Base-by-base conservation (phyloP, 2,329 filamentous ascomycete species). In the Colletotrichum sp. region DNA sequence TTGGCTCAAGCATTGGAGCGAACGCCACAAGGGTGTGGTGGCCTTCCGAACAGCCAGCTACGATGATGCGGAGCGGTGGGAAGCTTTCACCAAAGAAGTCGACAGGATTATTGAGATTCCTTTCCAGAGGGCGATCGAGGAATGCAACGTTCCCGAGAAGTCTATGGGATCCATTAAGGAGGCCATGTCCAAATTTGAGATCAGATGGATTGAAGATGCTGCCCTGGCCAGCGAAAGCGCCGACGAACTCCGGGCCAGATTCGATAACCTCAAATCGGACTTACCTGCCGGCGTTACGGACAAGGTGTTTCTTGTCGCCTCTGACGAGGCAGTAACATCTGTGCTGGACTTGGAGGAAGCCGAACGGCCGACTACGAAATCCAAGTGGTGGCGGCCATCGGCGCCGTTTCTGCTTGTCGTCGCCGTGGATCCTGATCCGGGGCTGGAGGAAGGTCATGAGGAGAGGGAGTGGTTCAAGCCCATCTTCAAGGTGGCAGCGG, bases 261-360 rank as follows among this genome's bases (percentile, higher is more conserved):
- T 52, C 10, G n/a, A 21, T 2, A 2, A 4, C 9, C 18, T 52
- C 44, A 21, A 21, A 1, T 2, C n/a, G n/a, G 3, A 7, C 2
- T 0, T 52, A 3, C 6, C 44, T 0, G 2, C 44, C 6, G 44
- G 44, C 1, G 2, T 21, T 6, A 7, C 44, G 3, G 44, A 52
- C 4, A 52, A 52, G 10, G 44, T 52, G 0, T 21, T 52, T 4
- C 6, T 52, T 1, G 44, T 7, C n/a, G 44, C 44, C 0, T 52
- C 44, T 5, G n/a, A 21, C 0, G n/a, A 21, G 10, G 44, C n/a
- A 21, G 6, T 21, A 0, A 0, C 4, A 52, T 52, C 44, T 3
- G 44, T 52, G 6, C 10, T 52, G 6, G 44, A 52, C 3, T 7
- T 52, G n/a, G 6, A 52, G 44, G n/a, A 52, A 12, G n/a, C 44